A percentile compares a stretch with the other conserved stretches of the same genome.
Evolutionary conservation across 148 eudicot species (phyloP).

Genomic region (Vaccinium vitisidaea): DNA sequence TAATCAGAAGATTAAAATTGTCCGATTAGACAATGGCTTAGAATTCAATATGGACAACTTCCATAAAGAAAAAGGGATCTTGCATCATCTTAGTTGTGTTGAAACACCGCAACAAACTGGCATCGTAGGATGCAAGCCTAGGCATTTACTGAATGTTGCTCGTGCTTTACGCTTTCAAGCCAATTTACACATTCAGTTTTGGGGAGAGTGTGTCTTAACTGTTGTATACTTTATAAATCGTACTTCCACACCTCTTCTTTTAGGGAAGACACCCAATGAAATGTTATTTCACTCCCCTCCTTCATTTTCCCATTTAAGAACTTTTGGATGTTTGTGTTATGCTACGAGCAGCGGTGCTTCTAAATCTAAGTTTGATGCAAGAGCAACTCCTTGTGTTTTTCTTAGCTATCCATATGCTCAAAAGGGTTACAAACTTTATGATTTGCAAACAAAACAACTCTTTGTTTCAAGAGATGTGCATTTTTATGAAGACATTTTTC

Average conservation of each 20-base stretch:
- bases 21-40: background rate
- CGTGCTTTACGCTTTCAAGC: too few relatives aligned
- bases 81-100: background rate
- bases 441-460: background rate
- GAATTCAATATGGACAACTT: background rate
- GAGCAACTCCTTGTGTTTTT: background rate
- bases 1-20: background rate
- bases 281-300: background rate
- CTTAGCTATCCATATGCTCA: conserved; percentile 1
- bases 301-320: background rate
- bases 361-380: conserved; percentile 3
- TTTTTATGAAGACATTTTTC: background rate
- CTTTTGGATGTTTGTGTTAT: background rate
- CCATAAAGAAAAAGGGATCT: background rate
- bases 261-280: background rate
- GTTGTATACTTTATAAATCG: too few relatives aligned
- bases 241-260: background rate
- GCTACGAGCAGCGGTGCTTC: background rate
- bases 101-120: too few relatives aligned
- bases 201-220: too few relatives aligned
- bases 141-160: too few relatives aligned
- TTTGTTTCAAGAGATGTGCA: background rate
- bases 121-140: too few relatives aligned
- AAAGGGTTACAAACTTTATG: conserved; percentile 1
- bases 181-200: too few relatives aligned